Evolutionary conservation across 2,329 filamentous ascomycete species (phyloP), one percentile per base, ranked within the genome.

Genomic region (Eutypella sp.): DNA sequence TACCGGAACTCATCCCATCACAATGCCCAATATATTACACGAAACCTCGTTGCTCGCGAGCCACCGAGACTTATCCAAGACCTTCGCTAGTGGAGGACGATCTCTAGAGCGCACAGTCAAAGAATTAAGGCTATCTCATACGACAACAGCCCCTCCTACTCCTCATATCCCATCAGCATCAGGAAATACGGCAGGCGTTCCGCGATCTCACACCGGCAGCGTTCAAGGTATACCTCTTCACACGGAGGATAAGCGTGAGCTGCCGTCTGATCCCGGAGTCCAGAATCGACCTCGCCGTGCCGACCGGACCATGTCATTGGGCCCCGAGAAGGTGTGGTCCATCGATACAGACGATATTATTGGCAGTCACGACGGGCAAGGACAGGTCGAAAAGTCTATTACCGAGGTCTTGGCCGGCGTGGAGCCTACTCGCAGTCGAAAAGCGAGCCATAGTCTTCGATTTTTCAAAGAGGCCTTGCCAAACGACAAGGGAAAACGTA

Each of bases 391-490:
- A 54, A 79, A 82, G 59, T 82, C 79, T n/a, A 78, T 84, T 42
- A 72, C 78, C 5, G 79, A 83, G 51, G 78, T 77, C 23, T 70
- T 84, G 58, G 73, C 78, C 16, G 79, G 80, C 2, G 68, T 76
- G n/a, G 81, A 84, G 55, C 79, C 72, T 36, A 82, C 77, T 39
- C 77, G 82, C 44, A 87, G 81, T 57, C 77, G 82, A 53, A 85
- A 85, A 63, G 77, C 82, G 33, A 85, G 81, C 56, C 81, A 85
- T 61, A 83, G 79, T 52, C 67, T 85, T 47, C 73, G 82, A 2
- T 82, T 85, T 56, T 85, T 85, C 69, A 82, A 80, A 50, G 81
- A 85, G 61, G 81, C 79, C 27, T 65, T 84, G 16, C 79, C 79
- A 3, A 76, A 82, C 44, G 79, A 84, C 38, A 77, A 76, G 57